These are phyloP conservation scores for Pugionium dolabratum DNA, from an alignment of 345 rosid species.

Conservation along the genomic window DNA sequence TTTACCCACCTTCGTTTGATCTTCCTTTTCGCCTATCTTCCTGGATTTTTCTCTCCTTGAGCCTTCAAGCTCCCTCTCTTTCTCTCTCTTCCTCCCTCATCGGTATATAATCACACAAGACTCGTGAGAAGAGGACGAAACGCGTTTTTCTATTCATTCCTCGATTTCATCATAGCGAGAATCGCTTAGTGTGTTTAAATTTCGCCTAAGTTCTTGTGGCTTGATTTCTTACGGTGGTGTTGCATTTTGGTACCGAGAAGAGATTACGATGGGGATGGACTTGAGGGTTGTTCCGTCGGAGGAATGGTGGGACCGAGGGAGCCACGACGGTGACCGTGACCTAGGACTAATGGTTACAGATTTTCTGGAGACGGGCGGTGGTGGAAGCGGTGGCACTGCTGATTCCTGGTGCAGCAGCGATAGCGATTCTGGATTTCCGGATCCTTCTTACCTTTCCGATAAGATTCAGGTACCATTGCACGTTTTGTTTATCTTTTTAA, in stretches of 20 bases:
- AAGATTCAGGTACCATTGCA: constrained; percentile 58
- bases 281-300: constrained; percentile 56
- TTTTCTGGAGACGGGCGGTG: constrained; percentile 72
- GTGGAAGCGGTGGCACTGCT: constrained; percentile 54
- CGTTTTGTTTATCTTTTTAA: background rate
- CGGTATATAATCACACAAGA: constrained; percentile 13
- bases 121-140: constrained; percentile 37
- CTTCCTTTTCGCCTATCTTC: constrained; percentile 34
- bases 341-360: constrained; percentile 85
- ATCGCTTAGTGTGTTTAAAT: background rate
- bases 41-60: constrained; percentile 29
- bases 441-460: constrained; percentile 71
- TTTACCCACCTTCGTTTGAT: constrained; percentile 27
- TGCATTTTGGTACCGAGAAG: constrained; percentile 7
- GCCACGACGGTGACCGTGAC: constrained; percentile 88
- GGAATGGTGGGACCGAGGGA: constrained; percentile 46
- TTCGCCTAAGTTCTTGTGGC: background rate
- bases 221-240: constrained; percentile 2
- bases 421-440: constrained; percentile 74
- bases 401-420: constrained; percentile 86
- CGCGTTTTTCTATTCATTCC: constrained; percentile 28
- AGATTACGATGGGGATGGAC: constrained; percentile 48
- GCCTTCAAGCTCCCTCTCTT: constrained; percentile 28
- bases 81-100: background rate
- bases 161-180: background rate